Percentiles rank a stretch among this genome's conserved stretches.
Evolutionary conservation across 257 asterid species (phyloP).

Genomic region (Rehmannia glutinosa): DNA sequence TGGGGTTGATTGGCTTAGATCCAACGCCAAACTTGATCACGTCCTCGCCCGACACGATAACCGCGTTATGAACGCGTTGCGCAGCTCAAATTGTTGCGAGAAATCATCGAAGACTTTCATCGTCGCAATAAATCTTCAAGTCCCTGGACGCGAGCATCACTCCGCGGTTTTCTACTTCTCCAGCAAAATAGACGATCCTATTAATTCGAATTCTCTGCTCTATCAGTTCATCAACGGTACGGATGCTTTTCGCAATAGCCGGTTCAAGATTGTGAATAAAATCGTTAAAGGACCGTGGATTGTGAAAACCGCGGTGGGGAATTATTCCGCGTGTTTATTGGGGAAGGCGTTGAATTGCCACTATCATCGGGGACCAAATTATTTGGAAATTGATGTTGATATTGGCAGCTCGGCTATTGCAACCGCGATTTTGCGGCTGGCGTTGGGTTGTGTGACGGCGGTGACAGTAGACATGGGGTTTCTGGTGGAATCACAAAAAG

Average conservation of each 20-base stretch:
- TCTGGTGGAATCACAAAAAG: slow-evolving; percentile 65
- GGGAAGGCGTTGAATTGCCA: slow-evolving; percentile 81
- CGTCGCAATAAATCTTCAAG: slow-evolving; percentile 76
- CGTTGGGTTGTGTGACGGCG: slow-evolving; percentile 75
- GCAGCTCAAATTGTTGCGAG: slow-evolving; percentile 29
- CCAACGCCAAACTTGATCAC: slow-evolving; percentile 75
- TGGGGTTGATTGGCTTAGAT: slow-evolving; percentile 94
- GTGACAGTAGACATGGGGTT: slow-evolving; percentile 95
- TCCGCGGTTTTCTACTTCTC: slow-evolving; percentile 87
- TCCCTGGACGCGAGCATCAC: slow-evolving; percentile 88
- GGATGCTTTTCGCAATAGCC: slow-evolving; percentile 58
- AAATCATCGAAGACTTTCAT: slow-evolving; percentile 45
- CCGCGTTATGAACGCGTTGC: slow-evolving; percentile 58
- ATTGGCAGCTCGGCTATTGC: slow-evolving; percentile 91
- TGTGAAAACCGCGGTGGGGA: slow-evolving; percentile 85
- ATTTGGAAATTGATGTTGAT: slow-evolving; percentile 87
- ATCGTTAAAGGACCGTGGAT: slow-evolving; percentile 96
- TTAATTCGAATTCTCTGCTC: slow-evolving; percentile 52
- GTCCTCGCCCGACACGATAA: slow-evolving; percentile 78
- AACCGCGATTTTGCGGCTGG: slow-evolving; percentile 72
- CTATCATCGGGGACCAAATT: slow-evolving; percentile 64
- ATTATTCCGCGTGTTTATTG: slow-evolving; percentile 74
- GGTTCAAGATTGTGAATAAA: slow-evolving; percentile 85
- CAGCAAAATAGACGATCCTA: slow-evolving; percentile 46
- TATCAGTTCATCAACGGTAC: slow-evolving; percentile 66